phyloP scores from a whole-genome alignment of 805 yeast genomes.

The Saccharomycopsis lassenensis region DNA sequence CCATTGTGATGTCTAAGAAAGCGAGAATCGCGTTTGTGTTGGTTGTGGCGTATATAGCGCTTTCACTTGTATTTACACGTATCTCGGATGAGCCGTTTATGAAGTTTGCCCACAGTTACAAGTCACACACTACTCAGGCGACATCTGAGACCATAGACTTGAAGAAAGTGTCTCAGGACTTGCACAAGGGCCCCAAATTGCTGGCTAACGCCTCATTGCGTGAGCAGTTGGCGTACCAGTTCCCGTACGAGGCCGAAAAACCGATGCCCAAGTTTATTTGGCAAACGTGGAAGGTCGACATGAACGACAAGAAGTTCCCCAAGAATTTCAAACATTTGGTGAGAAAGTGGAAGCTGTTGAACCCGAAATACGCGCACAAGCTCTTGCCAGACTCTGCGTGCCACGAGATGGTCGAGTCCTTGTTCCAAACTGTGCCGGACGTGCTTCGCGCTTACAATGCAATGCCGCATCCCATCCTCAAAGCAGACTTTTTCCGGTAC shows the following conservation, averaged over 20 bases:
- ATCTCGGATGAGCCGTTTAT: too few relatives aligned
- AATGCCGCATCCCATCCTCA: slow-evolving; percentile 72
- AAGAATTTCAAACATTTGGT: slow-evolving; percentile 37
- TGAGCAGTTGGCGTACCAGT: slow-evolving; percentile 55
- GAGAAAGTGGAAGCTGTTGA: slow-evolving; percentile 51
- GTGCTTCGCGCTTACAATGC: slow-evolving; percentile 63
- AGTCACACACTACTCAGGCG: too few relatives aligned
- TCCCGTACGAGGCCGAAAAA: slow-evolving; percentile 58
- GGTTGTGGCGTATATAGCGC: too few relatives aligned
- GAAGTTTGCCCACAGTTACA: too few relatives aligned
- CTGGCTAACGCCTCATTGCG: slow-evolving; percentile 23
- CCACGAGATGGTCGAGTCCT: slow-evolving; percentile 39
- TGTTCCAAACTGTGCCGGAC: slow-evolving; percentile 64
- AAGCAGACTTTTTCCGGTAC: slow-evolving; percentile 92
- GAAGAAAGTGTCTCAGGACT: too few relatives aligned
- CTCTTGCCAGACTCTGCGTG: slow-evolving; percentile 63
- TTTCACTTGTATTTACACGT: too few relatives aligned
- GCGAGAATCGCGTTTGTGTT: too few relatives aligned
- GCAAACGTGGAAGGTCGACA: slow-evolving; percentile 87
- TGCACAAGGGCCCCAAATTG: too few relatives aligned
- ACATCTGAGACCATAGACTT: too few relatives aligned
- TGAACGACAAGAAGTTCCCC: slow-evolving; percentile 48
- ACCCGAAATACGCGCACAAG: slow-evolving; percentile 59
- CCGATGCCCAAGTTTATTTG: slow-evolving; percentile 73
- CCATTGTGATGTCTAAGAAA: too few relatives aligned